These are phyloP conservation scores for Tolypocladium endophyticum DNA, from an alignment of 2,329 filamentous ascomycete species.

Conservation along the genomic window DNA sequence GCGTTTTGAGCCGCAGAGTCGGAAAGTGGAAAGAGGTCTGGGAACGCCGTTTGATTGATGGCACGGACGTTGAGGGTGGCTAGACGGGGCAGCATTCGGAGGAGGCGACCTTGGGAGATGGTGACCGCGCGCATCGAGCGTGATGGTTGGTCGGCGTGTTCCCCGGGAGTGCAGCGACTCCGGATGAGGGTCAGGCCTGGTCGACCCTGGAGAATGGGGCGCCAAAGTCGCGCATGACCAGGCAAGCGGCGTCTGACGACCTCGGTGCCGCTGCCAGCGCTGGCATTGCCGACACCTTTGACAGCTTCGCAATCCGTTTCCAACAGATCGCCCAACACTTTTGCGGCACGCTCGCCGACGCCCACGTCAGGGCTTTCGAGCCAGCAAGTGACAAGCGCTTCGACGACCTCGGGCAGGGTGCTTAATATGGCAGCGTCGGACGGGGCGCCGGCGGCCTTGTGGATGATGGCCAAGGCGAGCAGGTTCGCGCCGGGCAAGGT, in stretches of 20 bases:
- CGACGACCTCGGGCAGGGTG: constrained; percentile 35
- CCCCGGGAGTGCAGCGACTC: constrained; percentile 18
- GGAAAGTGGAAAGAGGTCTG: constrained; percentile 19
- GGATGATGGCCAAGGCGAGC: constrained; percentile 44
- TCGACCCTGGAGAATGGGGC: constrained; percentile 35
- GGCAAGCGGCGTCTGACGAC: constrained; percentile 26
- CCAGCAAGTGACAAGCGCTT: constrained; percentile 40
- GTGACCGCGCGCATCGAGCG: constrained; percentile 28
- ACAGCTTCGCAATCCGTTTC: constrained; percentile 39
- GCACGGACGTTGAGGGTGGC: constrained; percentile 33
- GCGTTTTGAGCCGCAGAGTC: constrained; percentile 8
- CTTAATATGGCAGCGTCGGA: constrained; percentile 40
- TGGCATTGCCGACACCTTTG: constrained; percentile 6
- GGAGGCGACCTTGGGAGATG: constrained; percentile 41
- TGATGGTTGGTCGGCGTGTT: constrained; percentile 8
- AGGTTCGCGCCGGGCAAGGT: constrained; percentile 45
- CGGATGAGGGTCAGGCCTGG: constrained; percentile 35
- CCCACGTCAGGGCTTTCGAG: constrained; percentile 40
- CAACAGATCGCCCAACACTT: constrained; percentile 41
- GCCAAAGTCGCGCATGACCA: constrained; percentile 45
- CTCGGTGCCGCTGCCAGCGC: constrained; percentile 20
- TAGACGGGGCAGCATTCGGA: constrained; percentile 40
- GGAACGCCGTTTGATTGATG: constrained; percentile 25
- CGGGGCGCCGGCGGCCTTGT: constrained; percentile 40
- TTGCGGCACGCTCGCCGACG: constrained; percentile 42